Evolutionary conservation across 148 eudicot species (phyloP), one percentile per base, ranked within the genome.

Genomic region (Suaeda aralocaspica): DNA sequence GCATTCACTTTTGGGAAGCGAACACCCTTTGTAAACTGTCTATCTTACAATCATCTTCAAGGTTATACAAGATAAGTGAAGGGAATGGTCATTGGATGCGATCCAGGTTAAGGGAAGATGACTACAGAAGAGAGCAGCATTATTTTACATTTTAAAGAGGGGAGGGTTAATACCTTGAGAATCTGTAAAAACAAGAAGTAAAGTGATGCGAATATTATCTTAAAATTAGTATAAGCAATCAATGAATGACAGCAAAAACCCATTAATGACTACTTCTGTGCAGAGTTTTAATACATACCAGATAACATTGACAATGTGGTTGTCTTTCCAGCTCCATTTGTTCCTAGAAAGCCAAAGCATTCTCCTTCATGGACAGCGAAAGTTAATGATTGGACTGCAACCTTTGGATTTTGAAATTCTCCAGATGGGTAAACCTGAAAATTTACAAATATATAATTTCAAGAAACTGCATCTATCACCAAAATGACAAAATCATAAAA

Each of bases 291-390:
- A n/a, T 44, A 8, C 1, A 29, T 78, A 78, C 98, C 98, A 66
- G 89, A 85, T 77, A 91, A 76, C 98, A 94, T 94, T 53, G 98
- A 94, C 67, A 94, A 73, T 30, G 98, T 94, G 22, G 98, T 94
- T 1, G 98, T 94, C 80, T 94, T 94, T 64, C 98, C 98, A 46
- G 98, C 98, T 73, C 97, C 98, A 81, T 94, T 94, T 58, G 97
- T 91, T 79, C 98, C 98, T 30, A 94, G 81, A 83, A 94, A 94
- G 31, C 98, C 98, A 79, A 94, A 94, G 75, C 98, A 94, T 81
- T 94, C 98, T 67, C 98, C 98, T 83, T 84, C 96, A 71, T 87
- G 91, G 75, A 94, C 98, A 52, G 98, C 83, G 72, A 91, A 94
- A 65, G 98, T 87, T 75, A 94, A 79, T 50, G 96, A 88, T 72